These are phyloP conservation scores for Candida qinlingensis DNA, from an alignment of 805 yeast species.

Conservation along the genomic window DNA sequence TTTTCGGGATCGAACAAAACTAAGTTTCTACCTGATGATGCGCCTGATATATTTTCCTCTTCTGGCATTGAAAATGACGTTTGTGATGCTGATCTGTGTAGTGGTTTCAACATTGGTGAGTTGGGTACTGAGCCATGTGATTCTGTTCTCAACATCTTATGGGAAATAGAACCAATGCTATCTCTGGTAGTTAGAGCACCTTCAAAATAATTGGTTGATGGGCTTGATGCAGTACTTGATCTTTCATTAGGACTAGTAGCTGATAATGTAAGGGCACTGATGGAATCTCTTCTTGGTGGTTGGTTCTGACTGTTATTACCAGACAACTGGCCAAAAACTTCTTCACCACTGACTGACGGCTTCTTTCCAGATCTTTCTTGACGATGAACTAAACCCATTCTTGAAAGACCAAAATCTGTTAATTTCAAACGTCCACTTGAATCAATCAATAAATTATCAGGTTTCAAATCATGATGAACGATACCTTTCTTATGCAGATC, in stretches of 20 bases:
- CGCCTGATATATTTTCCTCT: constrained; percentile 33
- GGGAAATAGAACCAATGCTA: constrained; percentile 12
- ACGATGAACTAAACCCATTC: constrained; percentile 83
- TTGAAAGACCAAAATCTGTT: constrained; percentile 91
- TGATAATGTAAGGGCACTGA: constrained; percentile 17
- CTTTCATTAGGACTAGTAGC: constrained; percentile 10
- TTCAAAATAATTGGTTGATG: constrained; percentile 27
- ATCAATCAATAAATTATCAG: constrained; percentile 88
- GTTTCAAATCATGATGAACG: constrained; percentile 92
- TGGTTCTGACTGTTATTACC: constrained; percentile 2
- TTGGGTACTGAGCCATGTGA: constrained; percentile 23
- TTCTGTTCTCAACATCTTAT: constrained; percentile 12
- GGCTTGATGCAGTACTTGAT: constrained; percentile 23
- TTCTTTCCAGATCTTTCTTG: constrained; percentile 39
- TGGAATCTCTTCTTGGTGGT: constrained; percentile 18
- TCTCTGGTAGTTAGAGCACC: constrained; percentile 7
- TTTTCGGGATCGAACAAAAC: constrained; percentile 75
- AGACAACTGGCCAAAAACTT: constrained; percentile 17
- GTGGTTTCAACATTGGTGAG: constrained; percentile 46
- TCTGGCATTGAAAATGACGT: constrained; percentile 51
- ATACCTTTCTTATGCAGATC: constrained; percentile 86
- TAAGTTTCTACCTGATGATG: constrained; percentile 28
- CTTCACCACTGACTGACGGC: constrained; percentile 14
- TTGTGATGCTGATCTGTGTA: constrained; percentile 47
- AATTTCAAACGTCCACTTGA: constrained; percentile 82